Evolutionary conservation across 768 basidiomycete genomes (phyloP), one percentile per base, ranked within the genome.

Genomic region (Asterophora parasitica): DNA sequence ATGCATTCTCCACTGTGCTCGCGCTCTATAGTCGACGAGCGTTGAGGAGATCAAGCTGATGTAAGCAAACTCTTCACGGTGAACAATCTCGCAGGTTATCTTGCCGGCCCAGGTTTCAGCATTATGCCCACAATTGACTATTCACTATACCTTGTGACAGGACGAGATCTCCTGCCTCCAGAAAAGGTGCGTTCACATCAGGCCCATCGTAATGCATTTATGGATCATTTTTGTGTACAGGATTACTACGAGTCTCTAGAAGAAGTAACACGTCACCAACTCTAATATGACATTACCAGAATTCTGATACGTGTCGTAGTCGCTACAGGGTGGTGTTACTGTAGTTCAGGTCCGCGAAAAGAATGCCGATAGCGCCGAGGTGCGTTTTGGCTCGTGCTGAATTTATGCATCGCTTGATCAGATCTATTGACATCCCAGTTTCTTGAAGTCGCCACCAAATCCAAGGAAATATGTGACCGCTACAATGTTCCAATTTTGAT

Each of bases 281-380:
- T 55, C 16, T 50, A 27, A 9, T 46, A 20, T 28, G 43, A 15
- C 19, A 33, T 16, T 26, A 13, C 10, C 13, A 11, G 23, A 15
- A 28, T 32, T 27, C 37, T 42, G 32, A 44, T 31, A 20, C n/a
- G n/a, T 16, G 53, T 26, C 52, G 17, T 51, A 92, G 90, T 75
- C 92, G 2, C 70, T 95, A 12, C 70, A 80, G 60, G 93, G 93
- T 8, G 93, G 92, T 2, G 92, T 95, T 1, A 92, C 91, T 1
- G 60, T 94, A 39, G 90, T 96, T 4, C 94, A 96, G 65, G 73
- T 95, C 13, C 77, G 92, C 31, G 94, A 97, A 65, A 97, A 97
- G 65, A 65, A 78, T 9, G 66, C 76, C 0, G 91, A 93, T 51
- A 94, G 92, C 0, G 76, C 76, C 17, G 88, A 92, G 66, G 91